Conservation (phyloP, 257 asterid species). For the Solanum paucissectum region DNA sequence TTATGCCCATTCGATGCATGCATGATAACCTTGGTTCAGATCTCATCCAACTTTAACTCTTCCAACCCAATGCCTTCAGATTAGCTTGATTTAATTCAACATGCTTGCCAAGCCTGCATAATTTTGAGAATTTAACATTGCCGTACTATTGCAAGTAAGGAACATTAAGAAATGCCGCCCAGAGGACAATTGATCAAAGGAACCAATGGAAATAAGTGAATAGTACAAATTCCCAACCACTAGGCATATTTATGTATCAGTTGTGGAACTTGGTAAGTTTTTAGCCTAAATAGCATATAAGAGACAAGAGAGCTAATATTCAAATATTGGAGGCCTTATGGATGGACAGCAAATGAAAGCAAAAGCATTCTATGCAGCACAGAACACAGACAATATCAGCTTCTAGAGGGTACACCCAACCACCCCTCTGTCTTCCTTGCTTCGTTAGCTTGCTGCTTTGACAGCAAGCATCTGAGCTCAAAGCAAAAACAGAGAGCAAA, state of each 20-base stretch:
- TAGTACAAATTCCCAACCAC: neutral
- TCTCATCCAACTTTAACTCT: conserved; percentile 16
- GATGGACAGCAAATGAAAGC: neutral
- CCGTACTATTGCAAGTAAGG: neutral
- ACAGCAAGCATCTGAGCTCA: neutral
- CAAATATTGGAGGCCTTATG: neutral
- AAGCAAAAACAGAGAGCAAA: neutral
- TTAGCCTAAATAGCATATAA: neutral
- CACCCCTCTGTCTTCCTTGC: neutral
- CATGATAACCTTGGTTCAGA: neutral
- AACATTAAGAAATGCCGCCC: neutral
- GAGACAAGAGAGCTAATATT: neutral
- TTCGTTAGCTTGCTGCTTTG: neutral
- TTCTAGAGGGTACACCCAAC: neutral
- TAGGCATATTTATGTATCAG: neutral
- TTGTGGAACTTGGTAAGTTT: neutral
- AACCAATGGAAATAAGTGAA: neutral
- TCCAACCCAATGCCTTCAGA: conserved; percentile 70
- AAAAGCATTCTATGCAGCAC: neutral
- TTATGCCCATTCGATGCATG: neutral
- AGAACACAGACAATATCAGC: neutral
- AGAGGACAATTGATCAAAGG: neutral
- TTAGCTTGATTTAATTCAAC: conserved; percentile 40
- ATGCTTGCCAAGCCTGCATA: conserved; percentile 75
- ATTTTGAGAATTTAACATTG: neutral